Evolutionary conservation across 2,329 filamentous ascomycete species (phyloP), one percentile per base, ranked within the genome.

Genomic region (Bertia moriformis): DNA sequence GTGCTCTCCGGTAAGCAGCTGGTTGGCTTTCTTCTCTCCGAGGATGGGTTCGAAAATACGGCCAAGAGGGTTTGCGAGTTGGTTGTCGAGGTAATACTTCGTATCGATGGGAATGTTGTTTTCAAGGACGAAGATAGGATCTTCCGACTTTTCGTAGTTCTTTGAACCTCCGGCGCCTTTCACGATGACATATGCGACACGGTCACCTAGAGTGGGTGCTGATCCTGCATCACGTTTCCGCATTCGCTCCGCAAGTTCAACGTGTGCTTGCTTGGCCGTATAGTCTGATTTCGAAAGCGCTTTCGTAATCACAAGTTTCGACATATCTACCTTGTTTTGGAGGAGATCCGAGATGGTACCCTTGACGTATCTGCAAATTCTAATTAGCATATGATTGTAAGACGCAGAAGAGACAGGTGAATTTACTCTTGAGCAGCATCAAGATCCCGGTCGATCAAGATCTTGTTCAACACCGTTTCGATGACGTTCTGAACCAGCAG

Each of bases 251-350:
- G 88, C 91, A 36, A 98, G 78, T 61, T 95, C 89, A 38, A 93
- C 86, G 58, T 98, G 91, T 2, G 91, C 89, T 65, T 96, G 89
- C 59, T 94, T 96, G 39, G 78, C 83, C 10, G 79, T 76, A 57
- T 98, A 98, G 53, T 85, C 81, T 32, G 77, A 74, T 57, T 98
- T 98, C 13, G 89, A 82, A 17, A 98, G 69, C 0, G 91, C 91
- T 61, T 98, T 98, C 19, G 91, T 98, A 53, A 98, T 98, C 56
- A 98, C 93, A 14, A 98, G 78, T 59, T 98, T 96, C 27, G 89
- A 95, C 84, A 98, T 93, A 62, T 98, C 91, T 49, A 98, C 70
- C 59, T 93, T 95, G 66, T 98, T 98, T 55, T 96, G 91, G 29
- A 98, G 66, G 14, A 98, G 71, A 54, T 95, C 87, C 5, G 91